Conservation (phyloP, 2,329 filamentous ascomycete genomes). For the Metarhizium guizhouense region DNA sequence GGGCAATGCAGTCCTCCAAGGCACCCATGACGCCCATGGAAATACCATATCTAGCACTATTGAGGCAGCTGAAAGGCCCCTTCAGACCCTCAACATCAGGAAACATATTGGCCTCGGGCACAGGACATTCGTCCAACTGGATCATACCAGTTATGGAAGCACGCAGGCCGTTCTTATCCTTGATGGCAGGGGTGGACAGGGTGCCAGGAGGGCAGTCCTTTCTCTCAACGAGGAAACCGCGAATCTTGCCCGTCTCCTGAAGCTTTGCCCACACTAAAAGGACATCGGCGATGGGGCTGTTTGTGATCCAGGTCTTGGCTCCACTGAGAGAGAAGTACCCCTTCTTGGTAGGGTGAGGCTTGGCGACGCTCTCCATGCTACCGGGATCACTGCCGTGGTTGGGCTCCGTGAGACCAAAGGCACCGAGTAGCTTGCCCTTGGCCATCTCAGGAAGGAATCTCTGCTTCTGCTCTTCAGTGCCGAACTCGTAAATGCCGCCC, state of each 20-base stretch:
- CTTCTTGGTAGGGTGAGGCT: constrained; percentile 72
- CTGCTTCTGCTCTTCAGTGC: constrained; percentile 79
- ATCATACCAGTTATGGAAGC: constrained; percentile 98
- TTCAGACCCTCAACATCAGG: constrained; percentile 76
- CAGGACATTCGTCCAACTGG: constrained; percentile 82
- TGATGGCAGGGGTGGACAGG: constrained; percentile 82
- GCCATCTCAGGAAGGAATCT: constrained; percentile 73
- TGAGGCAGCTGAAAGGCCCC: constrained; percentile 90
- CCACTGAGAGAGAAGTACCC: constrained; percentile 74
- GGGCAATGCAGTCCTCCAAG: constrained; percentile 78
- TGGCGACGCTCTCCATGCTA: constrained; percentile 83
- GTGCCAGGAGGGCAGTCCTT: constrained; percentile 78
- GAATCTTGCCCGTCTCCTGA: constrained; percentile 84
- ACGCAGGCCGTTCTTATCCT: constrained; percentile 89
- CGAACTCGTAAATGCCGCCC: constrained; percentile 85
- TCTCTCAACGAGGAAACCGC: constrained; percentile 84
- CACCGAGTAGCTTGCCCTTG: constrained; percentile 72
- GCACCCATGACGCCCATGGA: constrained; percentile 90
- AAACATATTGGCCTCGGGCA: constrained; percentile 89
- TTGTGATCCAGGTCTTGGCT: constrained; percentile 92
- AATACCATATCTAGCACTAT: constrained; percentile 89
- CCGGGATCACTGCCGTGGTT: constrained; percentile 90
- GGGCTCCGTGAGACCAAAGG: constrained; percentile 85
- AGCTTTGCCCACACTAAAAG: constrained; percentile 89
- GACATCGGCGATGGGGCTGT: constrained; percentile 81